Base-by-base conservation (phyloP, 225 moss, liverwort and hornwort genomes). In the Lunularia cruciata region DNA sequence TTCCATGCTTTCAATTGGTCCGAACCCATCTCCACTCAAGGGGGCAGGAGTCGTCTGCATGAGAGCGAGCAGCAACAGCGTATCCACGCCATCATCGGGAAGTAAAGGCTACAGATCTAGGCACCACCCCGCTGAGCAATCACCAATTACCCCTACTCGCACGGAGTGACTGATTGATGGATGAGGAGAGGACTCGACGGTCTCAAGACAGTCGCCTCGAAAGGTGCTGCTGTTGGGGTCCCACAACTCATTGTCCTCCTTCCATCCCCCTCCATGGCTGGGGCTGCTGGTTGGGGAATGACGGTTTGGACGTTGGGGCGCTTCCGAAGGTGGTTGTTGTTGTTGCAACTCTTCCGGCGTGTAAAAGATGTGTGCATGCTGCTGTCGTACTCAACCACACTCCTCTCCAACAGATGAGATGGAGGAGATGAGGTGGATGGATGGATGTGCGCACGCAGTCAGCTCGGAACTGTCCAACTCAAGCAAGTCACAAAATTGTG, bases 1-100 rank as follows among this genome's bases (percentile, higher is more conserved):
- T n/a, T n/a, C n/a, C n/a, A n/a, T n/a, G 55, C 55, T 56, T 56
- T 49, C 30, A 56, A 56, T 30, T 56, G 55, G 55, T 56, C 55
- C 55, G 55, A 56, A 56, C 55, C 55, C 51, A 51, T 51, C 51
- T 3, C 51, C 55, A 56, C 55, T 26, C 30, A 0, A 27, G 55
- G n/a, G 19, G 6, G 30, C 27, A 56, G 27, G 27, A 30, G 55
- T 30, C 30, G 55, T 30, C 30, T 56, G 55, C 55, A 56, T 56
- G 55, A 56, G 55, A 8, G 18, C 15, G 4, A 10, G 51, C 5
- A 3, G 2, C n/a, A n/a, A n/a, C n/a, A 6, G 51, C 51, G 51
- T 27, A 56, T 56, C n/a, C 40, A 40, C 6, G 30, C 55, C 55
- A 28, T 56, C 55, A 56, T 56, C 55, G 27, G 13, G 55, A 56